Base-by-base conservation (phyloP, 2,329 filamentous ascomycete species). In the Ophiostoma angusticollis region DNA sequence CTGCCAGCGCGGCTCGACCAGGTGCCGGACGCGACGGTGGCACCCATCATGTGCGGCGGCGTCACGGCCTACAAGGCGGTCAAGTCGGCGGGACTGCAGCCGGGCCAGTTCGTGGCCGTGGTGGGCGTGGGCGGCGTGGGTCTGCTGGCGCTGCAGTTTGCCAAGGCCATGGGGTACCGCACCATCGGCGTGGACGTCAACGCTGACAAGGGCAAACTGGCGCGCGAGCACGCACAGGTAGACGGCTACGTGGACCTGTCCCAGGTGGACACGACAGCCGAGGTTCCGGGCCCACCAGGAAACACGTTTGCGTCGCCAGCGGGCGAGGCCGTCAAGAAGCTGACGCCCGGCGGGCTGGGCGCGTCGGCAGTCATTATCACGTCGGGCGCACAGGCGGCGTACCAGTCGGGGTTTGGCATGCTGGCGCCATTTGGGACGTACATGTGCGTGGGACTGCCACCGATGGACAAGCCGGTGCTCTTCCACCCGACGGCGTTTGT, bases 41-140 rank as follows among this genome's bases (percentile, higher is more conserved):
- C 59, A 2, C 63, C 62, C 0, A 54, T 64, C 6, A 43, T 65
- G 23, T 66, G 63, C 38, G 61, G 55, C 0, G 63, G 63, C 0
- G 59, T 64, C 1, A 65, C 62, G 1, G 62, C 61, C 1, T 65
- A 64, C 43, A 61, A 59, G 45, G 61, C 59, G 0, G 36, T 63
- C 34, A 63, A 62, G 45, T 43, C 42, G 1, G 55, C 53, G 23
- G 47, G 40, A 4, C 43, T 53, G 5, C 47, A 42, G 0, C 56
- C 57, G 0, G 60, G 61, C 3, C 50, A 58, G 37, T 61, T 53
- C 52, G 43, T 63, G 1, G 58, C 53, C 1, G 50, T 66, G 6
- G 50, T 54, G 0, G 63, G 62, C 2, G 61, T 52, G 2, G 61
- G 54, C 0, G 62, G 62, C 1, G 58, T 64, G 2, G 62, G 60